These are phyloP conservation scores for Fusarium abutilonis DNA, from an alignment of 2,329 filamentous ascomycete species.

Conservation along the genomic window DNA sequence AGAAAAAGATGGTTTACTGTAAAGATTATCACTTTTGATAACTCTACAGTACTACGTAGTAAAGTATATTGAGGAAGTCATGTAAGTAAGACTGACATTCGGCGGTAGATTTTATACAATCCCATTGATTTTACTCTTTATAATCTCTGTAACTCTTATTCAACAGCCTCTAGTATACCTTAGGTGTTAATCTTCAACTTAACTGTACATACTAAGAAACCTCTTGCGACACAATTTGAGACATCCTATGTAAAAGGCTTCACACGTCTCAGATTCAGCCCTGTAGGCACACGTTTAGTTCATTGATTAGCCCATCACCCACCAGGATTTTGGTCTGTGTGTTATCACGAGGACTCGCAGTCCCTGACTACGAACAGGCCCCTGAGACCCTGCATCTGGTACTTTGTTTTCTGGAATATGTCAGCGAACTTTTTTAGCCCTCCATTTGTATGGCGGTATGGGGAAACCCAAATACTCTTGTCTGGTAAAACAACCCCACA, in stretches of 20 bases:
- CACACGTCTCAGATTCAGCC: constrained; percentile 37
- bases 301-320: constrained; percentile 27
- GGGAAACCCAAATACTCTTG: background rate
- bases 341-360: constrained; percentile 23
- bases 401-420: constrained; percentile 17
- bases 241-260: constrained; percentile 28
- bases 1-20: too few species aligned
- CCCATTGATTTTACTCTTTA: too few species aligned
- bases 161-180: too few species aligned
- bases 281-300: constrained; percentile 20
- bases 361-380: constrained; percentile 20
- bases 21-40: too few species aligned
- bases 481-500: background rate
- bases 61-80: too few species aligned
- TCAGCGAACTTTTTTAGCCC: background rate
- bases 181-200: too few species aligned
- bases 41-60: too few species aligned
- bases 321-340: constrained; percentile 8
- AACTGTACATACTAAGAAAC: too few species aligned
- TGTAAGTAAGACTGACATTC: background rate
- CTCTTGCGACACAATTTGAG: constrained; percentile 28
- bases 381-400: constrained; percentile 37
- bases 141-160: too few species aligned
- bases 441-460: background rate
- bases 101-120: too few species aligned